phyloP scores from a whole-genome alignment of 129 eudicot species.

The Erigeron canadensis region DNA sequence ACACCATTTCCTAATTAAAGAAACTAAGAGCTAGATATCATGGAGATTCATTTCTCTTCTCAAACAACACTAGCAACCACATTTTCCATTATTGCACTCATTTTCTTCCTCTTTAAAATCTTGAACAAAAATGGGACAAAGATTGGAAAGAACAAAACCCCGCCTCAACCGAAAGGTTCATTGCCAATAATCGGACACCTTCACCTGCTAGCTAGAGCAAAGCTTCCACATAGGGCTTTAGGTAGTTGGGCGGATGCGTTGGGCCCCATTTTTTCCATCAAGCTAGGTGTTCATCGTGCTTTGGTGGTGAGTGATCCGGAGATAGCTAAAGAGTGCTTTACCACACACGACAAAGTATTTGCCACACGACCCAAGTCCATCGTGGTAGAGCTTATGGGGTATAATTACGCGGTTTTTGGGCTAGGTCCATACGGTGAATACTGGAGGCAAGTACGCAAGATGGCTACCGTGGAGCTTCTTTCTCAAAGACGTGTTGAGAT shows the following conservation, averaged over 20 bases:
- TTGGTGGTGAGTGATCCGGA: conserved; percentile 17
- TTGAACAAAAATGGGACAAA: too few species aligned
- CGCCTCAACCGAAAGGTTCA: too few species aligned
- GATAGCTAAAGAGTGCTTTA: conserved; percentile 21
- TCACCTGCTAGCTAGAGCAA: neutral
- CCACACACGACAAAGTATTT: conserved; percentile 21
- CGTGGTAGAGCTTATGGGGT: conserved; percentile 5
- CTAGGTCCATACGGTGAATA: neutral
- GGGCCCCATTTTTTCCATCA: conserved; percentile 17
- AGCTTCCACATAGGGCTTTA: neutral
- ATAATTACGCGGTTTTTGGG: conserved; percentile 9
- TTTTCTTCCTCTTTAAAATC: too few species aligned
- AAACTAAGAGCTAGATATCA: too few species aligned
- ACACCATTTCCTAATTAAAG: too few species aligned
- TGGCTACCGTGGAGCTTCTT: conserved; percentile 3
- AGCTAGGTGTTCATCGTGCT: conserved; percentile 19
- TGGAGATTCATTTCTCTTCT: too few species aligned
- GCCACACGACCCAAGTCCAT: conserved; percentile 7
- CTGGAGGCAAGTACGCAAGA: neutral
- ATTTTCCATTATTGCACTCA: too few species aligned
- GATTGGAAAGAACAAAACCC: too few species aligned
- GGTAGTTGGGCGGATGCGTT: neutral
- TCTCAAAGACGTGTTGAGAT: conserved; percentile 9
- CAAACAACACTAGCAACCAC: too few species aligned
- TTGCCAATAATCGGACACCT: neutral